Evolutionary conservation across 306 rosid genomes (phyloP), one percentile per base, ranked within the genome.

Genomic region (Fragaria vesca): DNA sequence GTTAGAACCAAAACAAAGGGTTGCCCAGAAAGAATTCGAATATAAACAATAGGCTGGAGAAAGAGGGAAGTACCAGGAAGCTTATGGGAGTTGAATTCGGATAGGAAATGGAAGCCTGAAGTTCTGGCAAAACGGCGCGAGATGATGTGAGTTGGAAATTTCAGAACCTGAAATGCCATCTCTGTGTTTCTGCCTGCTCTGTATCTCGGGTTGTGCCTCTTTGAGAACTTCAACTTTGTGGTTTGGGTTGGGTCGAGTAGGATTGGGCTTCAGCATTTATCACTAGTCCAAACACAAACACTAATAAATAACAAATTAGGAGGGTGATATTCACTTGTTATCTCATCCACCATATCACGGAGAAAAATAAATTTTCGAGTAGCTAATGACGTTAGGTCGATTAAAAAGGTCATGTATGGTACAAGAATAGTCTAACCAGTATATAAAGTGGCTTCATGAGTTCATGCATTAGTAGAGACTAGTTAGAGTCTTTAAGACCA

Each of bases 141-240:
- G 78, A 83, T 66, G 71, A 38, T 10, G 58, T 70, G 46, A 17
- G 66, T 4, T 5, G 89, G 87, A 62, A 80, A 69, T 81, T 86
- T 91, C 54, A 89, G 85, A 60, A 83, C 83, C 55, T 84, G 93
- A 12, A 76, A 70, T 51, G 90, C 91, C 90, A 87, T 78, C 71
- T 18, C 71, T 18, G 32, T n/a, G 3, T 24, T 38, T 10, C 60
- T 45, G 60, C 51, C 61, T 30, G 21, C 20, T 1, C 47, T 38
- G 10, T 4, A 26, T 18, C 28, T 18, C 28, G 71, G 16, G 3
- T 16, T 26, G 5, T 9, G 13, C 3, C 13, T 55, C 12, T 55
- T n/a, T 55, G 28, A 55, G 8, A 24, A 60, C 34, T 24, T 24
- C 12, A 24, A 26, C 34, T 1, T 26, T 24, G 66, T 16, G 20